These are phyloP conservation scores for Ganoderma multipileum DNA, from an alignment of 1,284 basidiomycete genomes.

Conservation along the genomic window DNA sequence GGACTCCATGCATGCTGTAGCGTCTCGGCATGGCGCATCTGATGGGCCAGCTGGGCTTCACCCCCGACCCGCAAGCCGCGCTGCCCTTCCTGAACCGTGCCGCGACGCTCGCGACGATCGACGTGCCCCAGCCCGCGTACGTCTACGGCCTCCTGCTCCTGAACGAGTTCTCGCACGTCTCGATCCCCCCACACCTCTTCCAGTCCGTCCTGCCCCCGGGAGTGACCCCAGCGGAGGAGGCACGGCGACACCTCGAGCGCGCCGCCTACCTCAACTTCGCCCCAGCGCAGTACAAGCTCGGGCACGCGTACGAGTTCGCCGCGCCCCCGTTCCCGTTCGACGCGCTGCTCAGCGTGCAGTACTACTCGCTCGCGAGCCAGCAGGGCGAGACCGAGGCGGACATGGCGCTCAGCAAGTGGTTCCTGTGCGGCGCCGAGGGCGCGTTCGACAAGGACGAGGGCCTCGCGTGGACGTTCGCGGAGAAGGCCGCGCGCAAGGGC, in stretches of 20 bases:
- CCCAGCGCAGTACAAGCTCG: conserved; percentile 93
- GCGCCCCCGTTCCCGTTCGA: conserved; percentile 88
- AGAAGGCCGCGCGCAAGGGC: conserved; percentile 86
- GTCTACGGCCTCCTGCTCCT: conserved; percentile 86
- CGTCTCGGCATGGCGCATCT: conserved; percentile 92
- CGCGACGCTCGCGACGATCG: conserved; percentile 76
- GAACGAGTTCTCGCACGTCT: conserved; percentile 73
- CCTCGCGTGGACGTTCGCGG: conserved; percentile 89
- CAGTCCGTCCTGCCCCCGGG: conserved; percentile 55
- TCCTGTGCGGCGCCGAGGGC: conserved; percentile 85
- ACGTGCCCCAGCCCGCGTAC: conserved; percentile 88
- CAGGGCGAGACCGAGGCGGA: conserved; percentile 92
- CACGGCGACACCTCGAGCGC: conserved; percentile 71
- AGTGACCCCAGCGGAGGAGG: conserved; percentile 50
- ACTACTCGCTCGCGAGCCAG: conserved; percentile 88
- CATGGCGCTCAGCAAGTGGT: conserved; percentile 97
- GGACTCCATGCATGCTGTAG: conserved; percentile 48
- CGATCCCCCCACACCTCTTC: conserved; percentile 61
- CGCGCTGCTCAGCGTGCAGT: conserved; percentile 89
- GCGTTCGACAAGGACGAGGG: conserved; percentile 90
- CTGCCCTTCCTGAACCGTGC: conserved; percentile 80
- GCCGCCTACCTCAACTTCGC: conserved; percentile 89
- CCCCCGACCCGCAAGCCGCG: conserved; percentile 61
- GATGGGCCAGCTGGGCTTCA: conserved; percentile 83
- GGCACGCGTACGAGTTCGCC: conserved; percentile 93